Base-by-base conservation (phyloP, 176 grass and related monocot genomes). In the Rhipidocladum racemiflorum region DNA sequence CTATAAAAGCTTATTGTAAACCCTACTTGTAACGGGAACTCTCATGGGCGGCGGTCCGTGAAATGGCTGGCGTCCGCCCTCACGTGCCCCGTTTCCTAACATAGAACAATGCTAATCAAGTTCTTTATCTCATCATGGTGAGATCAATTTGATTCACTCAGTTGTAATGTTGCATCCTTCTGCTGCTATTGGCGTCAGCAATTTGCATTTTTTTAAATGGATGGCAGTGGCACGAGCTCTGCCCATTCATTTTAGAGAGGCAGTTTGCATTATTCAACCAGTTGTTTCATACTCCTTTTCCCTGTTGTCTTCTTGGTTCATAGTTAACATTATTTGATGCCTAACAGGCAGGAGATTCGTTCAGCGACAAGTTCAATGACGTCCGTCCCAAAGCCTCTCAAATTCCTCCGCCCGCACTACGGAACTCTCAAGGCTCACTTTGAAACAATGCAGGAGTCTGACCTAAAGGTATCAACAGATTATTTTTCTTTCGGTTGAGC, bases 321-420 rank as follows among this genome's bases (percentile, higher is more conserved):
- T 38, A 4, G 32, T 65, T 40, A 68, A 68, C 36, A 9, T 10
- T 23, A 11, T 13, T 68, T 42, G 28, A 42, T 63, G 1, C 11
- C 12, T 65, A 30, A 61, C 78, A 91, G 95, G 87, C 84, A 91
- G 83, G 95, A 98, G 85, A 98, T 98, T 73, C 81, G 92, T n/a
- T 91, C 95, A 0, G 90, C 95, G 9, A 98, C 92, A n/a, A 98
- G 95, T 23, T 98, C 95, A 0, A 98, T 98, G 95, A 98, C 95
- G 1, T 98, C 95, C 20, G 95, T 98, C 14, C 95, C 95, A 7
- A 98, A 98, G 76, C 92, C 95, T 21, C 87, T 98, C 27, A 98
- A 98, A 50, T 98, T 98, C 82, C 92, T 98, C 20, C 88, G 95
- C 21, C 90, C 92, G 0, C 95, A 98, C 67, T 98, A 95, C 77